These are phyloP conservation scores for Plenodomus tracheiphilus DNA, from an alignment of 2,329 filamentous ascomycete genomes.

Conservation along the genomic window DNA sequence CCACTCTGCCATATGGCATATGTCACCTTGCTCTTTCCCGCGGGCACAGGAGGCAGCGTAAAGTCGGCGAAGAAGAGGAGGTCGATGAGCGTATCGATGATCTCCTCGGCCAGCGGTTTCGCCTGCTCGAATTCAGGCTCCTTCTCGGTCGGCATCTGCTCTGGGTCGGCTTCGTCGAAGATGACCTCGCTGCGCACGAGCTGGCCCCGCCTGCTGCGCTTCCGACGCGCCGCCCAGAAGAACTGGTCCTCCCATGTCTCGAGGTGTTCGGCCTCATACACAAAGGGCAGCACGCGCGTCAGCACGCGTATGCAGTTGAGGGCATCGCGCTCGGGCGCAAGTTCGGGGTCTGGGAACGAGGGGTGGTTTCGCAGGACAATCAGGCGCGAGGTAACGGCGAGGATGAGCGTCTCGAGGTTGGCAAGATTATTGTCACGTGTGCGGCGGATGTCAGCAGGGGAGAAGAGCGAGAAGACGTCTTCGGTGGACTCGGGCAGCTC, in stretches of 20 bases:
- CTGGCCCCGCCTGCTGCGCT: constrained; percentile 52
- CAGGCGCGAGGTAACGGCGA: constrained; percentile 80
- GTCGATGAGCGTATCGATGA: constrained; percentile 87
- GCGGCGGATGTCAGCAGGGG: constrained; percentile 75
- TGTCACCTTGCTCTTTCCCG: constrained; percentile 76
- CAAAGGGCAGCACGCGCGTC: constrained; percentile 83
- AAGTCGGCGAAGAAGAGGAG: constrained; percentile 90
- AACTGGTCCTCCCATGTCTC: constrained; percentile 87
- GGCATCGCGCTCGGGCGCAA: constrained; percentile 82
- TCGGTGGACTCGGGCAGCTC: constrained; percentile 93
- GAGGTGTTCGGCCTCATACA: constrained; percentile 87
- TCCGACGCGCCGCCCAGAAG: constrained; percentile 81
- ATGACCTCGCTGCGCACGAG: constrained; percentile 69
- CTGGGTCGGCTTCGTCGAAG: constrained; percentile 74
- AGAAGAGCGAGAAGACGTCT: constrained; percentile 96
- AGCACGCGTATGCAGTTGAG: constrained; percentile 93
- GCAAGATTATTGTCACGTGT: constrained; percentile 82
- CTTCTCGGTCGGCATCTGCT: constrained; percentile 49
- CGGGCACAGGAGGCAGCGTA: constrained; percentile 74
- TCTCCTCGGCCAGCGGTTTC: constrained; percentile 87
- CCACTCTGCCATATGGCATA: constrained; percentile 98
- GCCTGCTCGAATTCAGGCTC: constrained; percentile 74
- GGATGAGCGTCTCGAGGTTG: constrained; percentile 86
- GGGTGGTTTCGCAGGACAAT: constrained; percentile 84
- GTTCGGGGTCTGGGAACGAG: constrained; percentile 83